phyloP scores from a whole-genome alignment of 2,329 filamentous ascomycete genomes.

The Blastomyces silverae region DNA sequence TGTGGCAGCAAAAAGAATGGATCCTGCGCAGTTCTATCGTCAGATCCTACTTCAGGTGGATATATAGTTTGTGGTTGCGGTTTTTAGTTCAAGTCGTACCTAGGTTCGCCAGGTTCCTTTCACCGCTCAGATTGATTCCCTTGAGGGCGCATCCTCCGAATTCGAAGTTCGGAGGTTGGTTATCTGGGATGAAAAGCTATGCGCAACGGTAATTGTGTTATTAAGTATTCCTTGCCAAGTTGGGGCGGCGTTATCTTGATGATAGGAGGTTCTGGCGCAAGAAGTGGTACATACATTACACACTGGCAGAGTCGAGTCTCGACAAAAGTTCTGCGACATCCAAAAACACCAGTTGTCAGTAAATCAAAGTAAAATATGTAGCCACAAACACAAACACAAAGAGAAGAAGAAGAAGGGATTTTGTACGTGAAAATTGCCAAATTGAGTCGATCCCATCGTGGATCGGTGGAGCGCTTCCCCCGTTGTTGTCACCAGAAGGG shows the following conservation, averaged over 20 bases:
- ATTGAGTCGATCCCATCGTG: conserved; percentile 49
- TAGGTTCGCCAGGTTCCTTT: conserved; percentile 68
- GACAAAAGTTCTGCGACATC: conserved; percentile 63
- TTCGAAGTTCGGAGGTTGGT: conserved; percentile 55
- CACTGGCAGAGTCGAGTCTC: conserved; percentile 72
- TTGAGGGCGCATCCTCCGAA: conserved; percentile 64
- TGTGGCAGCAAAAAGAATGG: conserved; percentile 72
- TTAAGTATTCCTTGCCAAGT: not conserved
- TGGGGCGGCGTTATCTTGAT: not conserved
- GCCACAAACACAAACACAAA: not conserved
- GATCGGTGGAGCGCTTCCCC: conserved; percentile 15
- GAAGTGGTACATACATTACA: conserved; percentile 63
- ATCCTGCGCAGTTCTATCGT: conserved; percentile 51
- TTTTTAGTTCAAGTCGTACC: conserved; percentile 48
- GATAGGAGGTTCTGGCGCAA: not conserved
- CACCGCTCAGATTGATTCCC: conserved; percentile 65
- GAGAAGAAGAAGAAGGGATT: conserved; percentile 9
- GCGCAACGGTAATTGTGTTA: not conserved
- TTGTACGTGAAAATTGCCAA: conserved; percentile 54
- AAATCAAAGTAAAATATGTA: not conserved
- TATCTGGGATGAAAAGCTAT: conserved; percentile 58
- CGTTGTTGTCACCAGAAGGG: not conserved
- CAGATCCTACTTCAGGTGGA: conserved; percentile 23
- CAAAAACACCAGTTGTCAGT: conserved; percentile 14
- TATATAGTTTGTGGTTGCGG: not conserved